These are phyloP conservation scores for Calocybe indica DNA, from an alignment of 768 basidiomycete genomes.

Conservation along the genomic window DNA sequence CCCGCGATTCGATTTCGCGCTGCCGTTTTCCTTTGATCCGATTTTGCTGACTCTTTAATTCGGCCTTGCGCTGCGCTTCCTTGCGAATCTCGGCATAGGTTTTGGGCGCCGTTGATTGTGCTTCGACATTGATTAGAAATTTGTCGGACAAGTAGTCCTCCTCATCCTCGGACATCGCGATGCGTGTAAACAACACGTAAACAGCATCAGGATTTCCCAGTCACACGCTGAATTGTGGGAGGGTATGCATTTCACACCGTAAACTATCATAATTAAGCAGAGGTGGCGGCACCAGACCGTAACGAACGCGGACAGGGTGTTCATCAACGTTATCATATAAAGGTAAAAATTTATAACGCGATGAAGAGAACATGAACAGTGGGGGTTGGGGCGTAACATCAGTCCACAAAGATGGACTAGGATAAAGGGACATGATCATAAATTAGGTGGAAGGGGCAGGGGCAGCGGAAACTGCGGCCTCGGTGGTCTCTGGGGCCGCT, in stretches of 20 bases:
- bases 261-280: conserved; percentile 23
- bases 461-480: conserved; percentile 16
- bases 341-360: too few species aligned
- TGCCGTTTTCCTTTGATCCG: conserved; percentile 58
- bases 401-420: conserved; percentile 15
- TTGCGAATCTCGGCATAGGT: conserved; percentile 72
- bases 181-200: conserved; percentile 14
- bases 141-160: conserved; percentile 90
- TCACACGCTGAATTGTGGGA: background rate
- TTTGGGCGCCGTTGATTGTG: conserved; percentile 35
- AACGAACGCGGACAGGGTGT: conserved; percentile 14
- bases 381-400: background rate
- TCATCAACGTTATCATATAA: too few species aligned
- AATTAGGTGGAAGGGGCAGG: conserved; percentile 12
- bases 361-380: background rate
- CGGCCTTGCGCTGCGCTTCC: conserved; percentile 51
- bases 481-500: conserved; percentile 26
- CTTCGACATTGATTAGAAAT: conserved; percentile 48
- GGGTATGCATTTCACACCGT: conserved; percentile 9
- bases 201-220: conserved; percentile 3
- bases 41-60: conserved; percentile 64
- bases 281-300: conserved; percentile 42
- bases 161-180: conserved; percentile 63
- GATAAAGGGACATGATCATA: conserved; percentile 15
- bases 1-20: conserved; percentile 66